Evolutionary conservation across 148 eudicot genomes (phyloP).

Genomic region (Persicaria tinctoria): DNA sequence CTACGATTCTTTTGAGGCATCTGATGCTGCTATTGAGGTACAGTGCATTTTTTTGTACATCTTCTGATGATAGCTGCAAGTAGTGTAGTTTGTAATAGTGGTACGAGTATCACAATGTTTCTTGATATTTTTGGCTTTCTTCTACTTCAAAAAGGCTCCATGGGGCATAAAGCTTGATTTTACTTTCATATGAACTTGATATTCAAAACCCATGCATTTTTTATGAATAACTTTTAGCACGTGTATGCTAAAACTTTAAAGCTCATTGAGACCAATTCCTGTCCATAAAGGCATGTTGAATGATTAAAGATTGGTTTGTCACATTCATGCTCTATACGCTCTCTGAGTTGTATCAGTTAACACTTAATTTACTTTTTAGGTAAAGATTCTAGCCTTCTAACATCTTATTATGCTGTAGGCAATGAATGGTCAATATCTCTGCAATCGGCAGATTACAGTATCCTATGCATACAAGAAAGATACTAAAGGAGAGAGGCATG

Average conservation of each 20-base stretch:
- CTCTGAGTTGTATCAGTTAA: background rate
- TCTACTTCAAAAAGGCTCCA: background rate
- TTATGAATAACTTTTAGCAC: background rate
- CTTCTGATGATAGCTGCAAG: background rate
- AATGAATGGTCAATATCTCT: constrained; percentile 96
- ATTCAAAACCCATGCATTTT: background rate
- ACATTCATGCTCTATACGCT: background rate
- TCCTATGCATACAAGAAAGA: constrained; percentile 98
- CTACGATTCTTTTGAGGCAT: constrained; percentile 94
- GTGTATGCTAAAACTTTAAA: background rate
- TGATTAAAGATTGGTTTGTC: background rate
- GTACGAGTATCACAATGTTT: background rate
- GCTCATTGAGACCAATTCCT: too few species aligned
- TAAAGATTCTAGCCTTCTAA: background rate
- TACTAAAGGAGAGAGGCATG: constrained; percentile 96
- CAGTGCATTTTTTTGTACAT: background rate
- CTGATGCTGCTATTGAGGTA: constrained; percentile 97
- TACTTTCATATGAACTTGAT: background rate
- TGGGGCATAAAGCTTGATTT: background rate
- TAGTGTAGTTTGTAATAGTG: background rate
- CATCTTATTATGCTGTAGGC: constrained; percentile 40
- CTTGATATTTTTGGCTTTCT: constrained; percentile 2
- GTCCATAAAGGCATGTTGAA: background rate
- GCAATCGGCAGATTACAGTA: constrained; percentile 94
- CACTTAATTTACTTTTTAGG: background rate